A percentile compares a stretch with the other conserved stretches of the same genome.
phyloP scores from a whole-genome alignment of 2,329 filamentous ascomycete species.

The Alternaria rosae region DNA sequence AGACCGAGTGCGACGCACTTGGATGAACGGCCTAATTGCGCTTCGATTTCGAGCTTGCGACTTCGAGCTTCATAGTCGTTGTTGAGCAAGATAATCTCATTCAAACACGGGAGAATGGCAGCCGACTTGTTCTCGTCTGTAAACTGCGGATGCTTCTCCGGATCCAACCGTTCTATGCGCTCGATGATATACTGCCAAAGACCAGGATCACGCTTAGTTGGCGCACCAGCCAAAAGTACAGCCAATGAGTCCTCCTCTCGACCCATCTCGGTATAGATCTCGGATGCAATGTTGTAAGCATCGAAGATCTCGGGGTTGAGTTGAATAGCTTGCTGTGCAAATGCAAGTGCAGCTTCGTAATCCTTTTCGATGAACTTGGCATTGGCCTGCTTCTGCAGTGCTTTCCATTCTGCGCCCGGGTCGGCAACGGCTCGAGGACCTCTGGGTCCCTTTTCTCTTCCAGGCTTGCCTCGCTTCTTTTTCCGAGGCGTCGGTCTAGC shows the following conservation, averaged over 20 bases:
- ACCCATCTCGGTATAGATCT: conserved; percentile 65
- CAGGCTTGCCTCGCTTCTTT: conserved; percentile 32
- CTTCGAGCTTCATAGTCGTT: conserved; percentile 62
- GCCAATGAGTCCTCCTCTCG: conserved; percentile 64
- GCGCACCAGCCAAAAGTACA: conserved; percentile 65
- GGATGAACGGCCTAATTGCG: conserved; percentile 52
- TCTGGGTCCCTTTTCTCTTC: conserved; percentile 43
- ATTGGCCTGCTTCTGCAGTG: conserved; percentile 70
- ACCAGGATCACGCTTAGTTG: conserved; percentile 63
- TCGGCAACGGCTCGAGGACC: conserved; percentile 67
- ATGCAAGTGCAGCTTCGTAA: conserved; percentile 58
- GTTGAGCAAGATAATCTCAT: conserved; percentile 62
- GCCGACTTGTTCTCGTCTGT: conserved; percentile 37
- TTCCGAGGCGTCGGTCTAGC: conserved; percentile 25
- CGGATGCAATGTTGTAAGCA: conserved; percentile 66
- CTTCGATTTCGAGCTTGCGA: conserved; percentile 63
- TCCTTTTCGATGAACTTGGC: conserved; percentile 70
- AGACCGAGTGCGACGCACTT: conserved; percentile 54
- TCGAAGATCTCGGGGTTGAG: conserved; percentile 68
- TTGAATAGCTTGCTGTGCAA: conserved; percentile 46
- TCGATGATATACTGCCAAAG: conserved; percentile 66
- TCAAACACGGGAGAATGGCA: conserved; percentile 41
- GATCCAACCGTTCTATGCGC: conserved; percentile 58
- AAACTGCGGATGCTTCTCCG: conserved; percentile 38
- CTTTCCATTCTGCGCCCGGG: conserved; percentile 74